Base-by-base conservation (phyloP, 202 grass and related monocot species). In the Panicum virgatum region DNA sequence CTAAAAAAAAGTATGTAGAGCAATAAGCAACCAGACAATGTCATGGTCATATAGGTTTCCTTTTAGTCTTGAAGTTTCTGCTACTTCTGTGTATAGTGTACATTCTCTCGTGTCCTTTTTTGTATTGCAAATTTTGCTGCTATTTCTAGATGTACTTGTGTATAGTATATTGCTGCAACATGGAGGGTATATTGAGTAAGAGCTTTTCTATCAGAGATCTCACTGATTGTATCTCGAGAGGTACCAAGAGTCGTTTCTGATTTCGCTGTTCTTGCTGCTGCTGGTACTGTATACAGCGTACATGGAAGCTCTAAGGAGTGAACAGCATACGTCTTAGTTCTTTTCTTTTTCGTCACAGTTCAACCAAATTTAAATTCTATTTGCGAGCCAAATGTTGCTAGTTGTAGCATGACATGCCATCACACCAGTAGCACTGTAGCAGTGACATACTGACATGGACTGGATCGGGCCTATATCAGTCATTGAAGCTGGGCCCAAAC, bases 1-100 rank as follows among this genome's bases (percentile, higher is more conserved):
- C n/a, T n/a, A n/a, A n/a, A n/a, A n/a, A n/a, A n/a, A n/a, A n/a
- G n/a, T n/a, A 42, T 22, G 6, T 12, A 70, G 34, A 58, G n/a
- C 32, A 79, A 66, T 66, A 79, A 79, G 20, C 30, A 13, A 18
- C 20, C 29, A 25, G 72, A 22, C 67, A 59, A 13, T 25, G 12
- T 26, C 16, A 22, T 76, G 58, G 44, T 54, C 16, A 66, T n/a
- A n/a, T 66, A 66, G 27, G 16, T 58, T 59, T 57, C 6, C 12
- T 7, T 25, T 25, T 43, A 44, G 43, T 58, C 67, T 72, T 75
- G 46, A 34, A 68, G 25, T 36, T 84, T 75, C 25, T 53, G 15
- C 54, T 73, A 20, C 20, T 53, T 43, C 56, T 83, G 51, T 80
- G 59, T 50, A 70, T 76, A 39, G 32, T 84, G 77, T 85, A 76